Evolutionary conservation across 306 rosid genomes (phyloP).

Genomic region (Vigna unguiculata): DNA sequence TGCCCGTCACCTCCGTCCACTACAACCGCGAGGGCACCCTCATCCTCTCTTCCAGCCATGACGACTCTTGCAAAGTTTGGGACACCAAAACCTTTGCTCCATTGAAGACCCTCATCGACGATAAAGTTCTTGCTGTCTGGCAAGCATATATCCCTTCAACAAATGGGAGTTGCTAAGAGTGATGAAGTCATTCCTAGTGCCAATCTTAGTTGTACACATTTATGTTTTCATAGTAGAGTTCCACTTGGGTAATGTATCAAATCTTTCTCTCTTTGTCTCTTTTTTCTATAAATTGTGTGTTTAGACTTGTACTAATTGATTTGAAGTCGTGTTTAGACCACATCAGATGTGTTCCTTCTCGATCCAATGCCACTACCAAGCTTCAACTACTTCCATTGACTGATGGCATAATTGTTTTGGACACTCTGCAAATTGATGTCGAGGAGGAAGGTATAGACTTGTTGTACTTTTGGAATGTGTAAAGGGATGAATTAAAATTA

Average conservation of each 20-base stretch:
- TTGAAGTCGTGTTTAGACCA: constrained; percentile 38
- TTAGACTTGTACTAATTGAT: constrained; percentile 34
- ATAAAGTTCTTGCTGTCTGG: no score
- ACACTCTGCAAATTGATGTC: constrained; percentile 84
- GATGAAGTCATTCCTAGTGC: constrained; percentile 72
- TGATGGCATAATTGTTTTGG: constrained; percentile 85
- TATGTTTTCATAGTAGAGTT: constrained; percentile 97
- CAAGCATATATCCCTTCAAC: no score
- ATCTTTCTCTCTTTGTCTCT: not conserved
- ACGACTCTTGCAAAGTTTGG: no score
- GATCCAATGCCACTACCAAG: constrained; percentile 80
- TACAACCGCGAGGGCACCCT: no score
- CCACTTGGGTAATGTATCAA: constrained; percentile 81
- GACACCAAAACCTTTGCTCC: no score
- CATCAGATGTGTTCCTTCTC: constrained; percentile 82
- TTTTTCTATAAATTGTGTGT: constrained; percentile 16
- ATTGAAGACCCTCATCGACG: no score
- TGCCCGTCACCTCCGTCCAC: no score
- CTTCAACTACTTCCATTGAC: constrained; percentile 96
- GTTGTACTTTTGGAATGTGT: constrained; percentile 6
- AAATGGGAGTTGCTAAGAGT: no score
- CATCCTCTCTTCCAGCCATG: no score
- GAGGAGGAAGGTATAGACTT: constrained; percentile 78
- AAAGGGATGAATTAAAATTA: no score
- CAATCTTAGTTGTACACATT: constrained; percentile 77